A percentile compares a stretch with the other conserved stretches of the same genome.
phyloP scores from a whole-genome alignment of 805 yeast species.

The Kodamaea kakaduensis region DNA sequence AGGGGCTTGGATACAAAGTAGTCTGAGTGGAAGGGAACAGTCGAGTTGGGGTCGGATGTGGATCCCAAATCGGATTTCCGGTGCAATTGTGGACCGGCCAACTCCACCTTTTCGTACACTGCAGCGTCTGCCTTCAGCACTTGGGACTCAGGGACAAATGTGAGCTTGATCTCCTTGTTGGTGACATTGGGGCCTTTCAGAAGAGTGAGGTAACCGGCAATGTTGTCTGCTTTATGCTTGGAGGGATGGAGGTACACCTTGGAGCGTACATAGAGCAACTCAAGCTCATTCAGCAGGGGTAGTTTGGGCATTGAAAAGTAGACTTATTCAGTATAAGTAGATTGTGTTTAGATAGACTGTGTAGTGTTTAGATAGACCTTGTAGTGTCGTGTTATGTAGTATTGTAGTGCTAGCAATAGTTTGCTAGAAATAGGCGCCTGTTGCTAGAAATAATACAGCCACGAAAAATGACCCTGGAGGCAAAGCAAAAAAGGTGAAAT shows the following conservation, averaged over 20 bases:
- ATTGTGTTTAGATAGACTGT: too few relatives aligned
- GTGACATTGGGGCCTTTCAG: slow-evolving; percentile 49
- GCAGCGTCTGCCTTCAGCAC: slow-evolving; percentile 43
- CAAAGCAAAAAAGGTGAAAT: not conserved
- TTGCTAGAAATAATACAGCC: too few relatives aligned
- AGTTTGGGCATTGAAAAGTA: too few relatives aligned
- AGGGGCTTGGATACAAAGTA: slow-evolving; percentile 44
- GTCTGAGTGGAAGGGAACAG: slow-evolving; percentile 22
- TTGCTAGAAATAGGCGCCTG: too few relatives aligned
- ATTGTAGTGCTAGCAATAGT: too few relatives aligned
- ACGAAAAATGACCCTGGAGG: not conserved
- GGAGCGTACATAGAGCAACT: slow-evolving; percentile 52
- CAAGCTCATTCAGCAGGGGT: slow-evolving; percentile 33
- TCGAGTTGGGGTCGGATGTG: not conserved
- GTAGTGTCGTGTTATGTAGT: too few relatives aligned
- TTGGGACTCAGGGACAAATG: slow-evolving; percentile 64
- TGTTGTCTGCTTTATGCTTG: slow-evolving; percentile 64
- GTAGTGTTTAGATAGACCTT: too few relatives aligned
- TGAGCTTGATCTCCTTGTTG: slow-evolving; percentile 55
- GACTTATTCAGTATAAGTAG: too few relatives aligned
- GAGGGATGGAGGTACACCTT: slow-evolving; percentile 86
- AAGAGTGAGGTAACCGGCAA: slow-evolving; percentile 72
- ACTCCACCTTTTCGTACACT: slow-evolving; percentile 48
- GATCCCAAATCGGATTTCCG: not conserved
- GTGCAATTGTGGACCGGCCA: slow-evolving; percentile 25